Evolutionary conservation across 352 stramenopile genomes (phyloP).

Genomic region (Phytophthora melonis): DNA sequence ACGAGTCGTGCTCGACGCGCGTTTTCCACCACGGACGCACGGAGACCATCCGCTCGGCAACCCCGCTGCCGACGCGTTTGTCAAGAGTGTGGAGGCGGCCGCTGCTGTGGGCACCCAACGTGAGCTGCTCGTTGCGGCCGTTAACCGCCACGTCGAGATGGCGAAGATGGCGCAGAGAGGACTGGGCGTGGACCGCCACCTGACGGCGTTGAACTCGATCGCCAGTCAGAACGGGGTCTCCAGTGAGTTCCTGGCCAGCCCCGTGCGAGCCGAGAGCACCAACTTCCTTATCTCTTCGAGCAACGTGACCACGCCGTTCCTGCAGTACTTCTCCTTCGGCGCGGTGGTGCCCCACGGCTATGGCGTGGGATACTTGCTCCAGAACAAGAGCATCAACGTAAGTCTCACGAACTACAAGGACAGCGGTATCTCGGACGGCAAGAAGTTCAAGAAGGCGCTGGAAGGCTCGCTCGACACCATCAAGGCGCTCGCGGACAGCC

Average conservation of each 20-base stretch:
- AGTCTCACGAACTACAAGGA: conserved; percentile 91
- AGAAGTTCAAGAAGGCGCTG: conserved; percentile 76
- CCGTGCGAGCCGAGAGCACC: conserved; percentile 78
- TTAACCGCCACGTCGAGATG: conserved; percentile 89
- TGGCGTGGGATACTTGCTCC: conserved; percentile 90
- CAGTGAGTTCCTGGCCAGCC: conserved; percentile 83
- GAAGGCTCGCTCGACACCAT: conserved; percentile 80
- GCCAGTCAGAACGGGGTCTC: conserved; percentile 65
- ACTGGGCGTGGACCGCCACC: conserved; percentile 88
- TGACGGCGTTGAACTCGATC: conserved; percentile 84
- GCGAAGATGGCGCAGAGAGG: conserved; percentile 91
- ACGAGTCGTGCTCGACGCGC: conserved; percentile 94
- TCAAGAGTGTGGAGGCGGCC: conserved; percentile 61
- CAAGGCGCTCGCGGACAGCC: conserved; percentile 72
- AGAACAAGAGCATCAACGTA: conserved; percentile 86
- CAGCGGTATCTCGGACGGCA: conserved; percentile 69
- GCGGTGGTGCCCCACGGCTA: conserved; percentile 90
- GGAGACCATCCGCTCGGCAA: conserved; percentile 92
- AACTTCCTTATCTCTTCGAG: conserved; percentile 93
- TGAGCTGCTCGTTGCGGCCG: conserved; percentile 72
- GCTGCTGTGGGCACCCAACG: conserved; percentile 59
- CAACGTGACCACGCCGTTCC: conserved; percentile 91
- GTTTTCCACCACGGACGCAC: conserved; percentile 92
- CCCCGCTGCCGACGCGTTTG: conserved; percentile 78
- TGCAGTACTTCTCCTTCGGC: conserved; percentile 93